Base-by-base conservation (phyloP, 2,329 filamentous ascomycete genomes). In the Ramularia collo-cygni region DNA sequence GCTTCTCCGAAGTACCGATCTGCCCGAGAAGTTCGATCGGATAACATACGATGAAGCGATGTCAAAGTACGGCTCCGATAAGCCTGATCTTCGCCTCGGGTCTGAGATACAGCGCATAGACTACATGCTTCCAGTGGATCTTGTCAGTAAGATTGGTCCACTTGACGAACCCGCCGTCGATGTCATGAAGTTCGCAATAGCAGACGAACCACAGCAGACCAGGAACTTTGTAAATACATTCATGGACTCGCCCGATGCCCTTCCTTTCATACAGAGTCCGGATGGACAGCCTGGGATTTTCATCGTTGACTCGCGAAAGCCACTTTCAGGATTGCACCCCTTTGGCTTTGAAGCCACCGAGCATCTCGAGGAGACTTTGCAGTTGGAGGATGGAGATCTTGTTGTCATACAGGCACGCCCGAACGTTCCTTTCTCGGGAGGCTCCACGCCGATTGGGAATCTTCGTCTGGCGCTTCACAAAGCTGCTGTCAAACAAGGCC, bases 71-170 rank as follows among this genome's bases (percentile, higher is more conserved):
- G 92, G 92, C 8, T 84, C 79, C 4, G 92, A 98, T 63, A 98
- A 98, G 62, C 92, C 92, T 3, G 92, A 98, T 58, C 66, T 90
- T 8, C 78, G 92, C 13, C 82, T 89, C 27, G 75, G 77, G 1
- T 80, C 79, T 17, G 66, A 76, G 55, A 81, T 85, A 60, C 69
- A 66, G 37, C 69, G 70, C 1, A 70, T 95, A 28, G 78, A 82
- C 14, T 65, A 81, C 46, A 63, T 83, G 41, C 67, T 84, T 4
- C 74, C 77, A 6, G 56, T 65, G 5, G 72, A 82, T 42, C 81
- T 95, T 9, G 70, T 84, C 29, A 67, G 71, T 53, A 95, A 87
- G 72, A 84, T 95, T 39, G 83, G 82, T 0, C 70, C 76, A 1
- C 64, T 93, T 0, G 54, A 74, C 2, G 62, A 82, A 5, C 86